Conservation (phyloP, 2,329 filamentous ascomycete species). For the Emergomyces orientalis region DNA sequence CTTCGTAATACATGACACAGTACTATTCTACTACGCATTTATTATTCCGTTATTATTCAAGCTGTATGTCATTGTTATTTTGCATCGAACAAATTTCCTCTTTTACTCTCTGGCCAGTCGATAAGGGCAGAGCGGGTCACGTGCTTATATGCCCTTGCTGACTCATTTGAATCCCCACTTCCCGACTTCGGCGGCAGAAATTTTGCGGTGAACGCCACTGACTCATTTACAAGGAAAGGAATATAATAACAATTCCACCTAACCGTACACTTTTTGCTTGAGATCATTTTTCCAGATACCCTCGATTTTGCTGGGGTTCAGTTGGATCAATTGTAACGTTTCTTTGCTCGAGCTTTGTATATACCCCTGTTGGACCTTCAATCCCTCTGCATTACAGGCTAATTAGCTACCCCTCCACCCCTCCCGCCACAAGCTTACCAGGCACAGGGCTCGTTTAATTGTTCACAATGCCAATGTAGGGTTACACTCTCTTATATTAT, state of each 20-base stretch:
- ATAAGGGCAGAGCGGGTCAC: no score
- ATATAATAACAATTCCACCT: not conserved
- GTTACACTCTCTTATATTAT: not conserved
- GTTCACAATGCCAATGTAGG: constrained; percentile 18
- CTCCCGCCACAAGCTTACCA: not conserved
- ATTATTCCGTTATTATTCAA: not conserved
- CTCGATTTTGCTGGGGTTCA: not conserved
- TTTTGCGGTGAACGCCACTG: constrained; percentile 1
- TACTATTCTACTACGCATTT: not conserved
- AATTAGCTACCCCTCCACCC: not conserved
- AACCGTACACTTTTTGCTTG: not conserved
- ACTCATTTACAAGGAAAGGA: not conserved
- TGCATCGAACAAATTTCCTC: no score
- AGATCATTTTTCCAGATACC: not conserved
- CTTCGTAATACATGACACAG: not conserved
- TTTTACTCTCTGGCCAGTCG: no score
- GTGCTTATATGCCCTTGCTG: not conserved
- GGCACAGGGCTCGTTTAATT: not conserved
- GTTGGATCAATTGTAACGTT: not conserved
- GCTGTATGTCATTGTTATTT: no score
- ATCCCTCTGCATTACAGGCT: not conserved
- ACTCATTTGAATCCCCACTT: not conserved
- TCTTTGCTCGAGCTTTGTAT: not conserved
- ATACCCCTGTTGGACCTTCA: not conserved
- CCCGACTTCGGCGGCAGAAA: constrained; percentile 8